Percentiles rank a stretch among this genome's conserved stretches.
Evolutionary conservation across 2,329 filamentous ascomycete species (phyloP).

Genomic region (Fusarium paranaense): DNA sequence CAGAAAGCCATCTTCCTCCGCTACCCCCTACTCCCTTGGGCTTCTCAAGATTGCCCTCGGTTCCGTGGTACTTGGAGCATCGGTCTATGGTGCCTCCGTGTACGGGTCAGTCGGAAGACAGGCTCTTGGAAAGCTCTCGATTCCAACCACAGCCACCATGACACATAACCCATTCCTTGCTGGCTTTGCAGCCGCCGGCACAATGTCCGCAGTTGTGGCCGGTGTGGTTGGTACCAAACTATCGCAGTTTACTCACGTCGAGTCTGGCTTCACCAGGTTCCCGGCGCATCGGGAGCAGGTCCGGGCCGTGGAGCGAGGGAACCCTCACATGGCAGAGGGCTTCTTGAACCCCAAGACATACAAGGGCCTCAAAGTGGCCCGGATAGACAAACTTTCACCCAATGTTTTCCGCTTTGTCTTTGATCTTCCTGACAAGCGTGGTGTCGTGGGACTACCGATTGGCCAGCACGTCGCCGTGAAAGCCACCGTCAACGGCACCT

Average conservation of each 20-base stretch:
- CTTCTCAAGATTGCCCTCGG: not conserved
- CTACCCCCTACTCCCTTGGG: not conserved
- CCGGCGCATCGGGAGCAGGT: not conserved
- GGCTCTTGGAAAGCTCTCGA: not conserved
- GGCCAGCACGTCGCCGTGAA: slow-evolving; percentile 68
- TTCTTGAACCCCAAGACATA: slow-evolving; percentile 63
- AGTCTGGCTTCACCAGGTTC: not conserved
- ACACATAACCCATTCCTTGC: not conserved
- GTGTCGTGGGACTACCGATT: slow-evolving; percentile 65
- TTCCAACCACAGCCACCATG: not conserved
- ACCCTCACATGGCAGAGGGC: slow-evolving; percentile 48
- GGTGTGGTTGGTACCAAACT: not conserved
- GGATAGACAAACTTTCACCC: slow-evolving; percentile 54
- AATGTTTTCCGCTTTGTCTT: slow-evolving; percentile 62
- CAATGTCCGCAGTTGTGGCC: not conserved
- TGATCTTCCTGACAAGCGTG: slow-evolving; percentile 54
- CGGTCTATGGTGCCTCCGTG: not conserved
- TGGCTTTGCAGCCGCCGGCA: not conserved
- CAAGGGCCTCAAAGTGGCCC: slow-evolving; percentile 57
- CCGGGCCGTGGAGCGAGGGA: slow-evolving; percentile 6
- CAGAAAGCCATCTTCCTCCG: not conserved
- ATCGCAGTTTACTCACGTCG: not conserved
- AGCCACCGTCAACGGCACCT: slow-evolving; percentile 57
- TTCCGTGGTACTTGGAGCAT: not conserved
- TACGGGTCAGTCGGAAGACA: not conserved